Percentiles rank a stretch among this genome's conserved stretches.
Conservation (phyloP, 75 land plant species). For the Ceratopteris richardii region DNA sequence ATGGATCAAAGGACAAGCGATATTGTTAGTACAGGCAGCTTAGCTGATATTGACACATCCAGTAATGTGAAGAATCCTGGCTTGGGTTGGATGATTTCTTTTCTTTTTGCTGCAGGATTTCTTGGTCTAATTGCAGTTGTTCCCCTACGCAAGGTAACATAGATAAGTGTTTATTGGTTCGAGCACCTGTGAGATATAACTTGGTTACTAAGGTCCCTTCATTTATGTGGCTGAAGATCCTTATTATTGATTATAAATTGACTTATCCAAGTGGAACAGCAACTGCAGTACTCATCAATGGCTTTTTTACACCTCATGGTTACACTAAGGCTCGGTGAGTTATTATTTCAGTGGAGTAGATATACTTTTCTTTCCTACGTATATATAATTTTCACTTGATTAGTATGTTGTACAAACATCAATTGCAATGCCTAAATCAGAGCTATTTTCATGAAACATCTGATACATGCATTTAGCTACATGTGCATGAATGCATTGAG, state of each 20-base stretch:
- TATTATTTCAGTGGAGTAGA: not conserved
- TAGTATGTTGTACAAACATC: too few relatives aligned
- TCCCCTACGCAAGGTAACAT: slow-evolving; percentile 57
- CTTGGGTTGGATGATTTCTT: slow-evolving; percentile 62
- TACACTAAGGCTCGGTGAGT: slow-evolving; percentile 40
- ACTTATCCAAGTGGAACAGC: slow-evolving; percentile 64
- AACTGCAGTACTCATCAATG: slow-evolving; percentile 47
- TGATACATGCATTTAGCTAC: too few relatives aligned
- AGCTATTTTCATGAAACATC: too few relatives aligned
- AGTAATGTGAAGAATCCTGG: slow-evolving; percentile 32
- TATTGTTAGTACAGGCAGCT: slow-evolving; percentile 31
- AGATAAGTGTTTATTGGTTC: not conserved
- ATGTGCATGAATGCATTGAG: too few relatives aligned
- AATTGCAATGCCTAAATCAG: too few relatives aligned
- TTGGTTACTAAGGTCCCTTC: not conserved
- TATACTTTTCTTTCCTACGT: not conserved
- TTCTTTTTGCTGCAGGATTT: slow-evolving; percentile 56
- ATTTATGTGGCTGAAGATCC: slow-evolving; percentile 15
- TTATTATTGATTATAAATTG: slow-evolving; percentile 44
- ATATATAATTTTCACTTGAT: too few relatives aligned
- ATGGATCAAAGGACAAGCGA: slow-evolving; percentile 45
- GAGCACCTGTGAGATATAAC: too few relatives aligned
- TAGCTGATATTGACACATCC: slow-evolving; percentile 22
- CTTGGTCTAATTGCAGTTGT: slow-evolving; percentile 60
- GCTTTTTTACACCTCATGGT: slow-evolving; percentile 44